phyloP scores from a whole-genome alignment of 2,329 filamentous ascomycete genomes.

The Fusarium chaquense region DNA sequence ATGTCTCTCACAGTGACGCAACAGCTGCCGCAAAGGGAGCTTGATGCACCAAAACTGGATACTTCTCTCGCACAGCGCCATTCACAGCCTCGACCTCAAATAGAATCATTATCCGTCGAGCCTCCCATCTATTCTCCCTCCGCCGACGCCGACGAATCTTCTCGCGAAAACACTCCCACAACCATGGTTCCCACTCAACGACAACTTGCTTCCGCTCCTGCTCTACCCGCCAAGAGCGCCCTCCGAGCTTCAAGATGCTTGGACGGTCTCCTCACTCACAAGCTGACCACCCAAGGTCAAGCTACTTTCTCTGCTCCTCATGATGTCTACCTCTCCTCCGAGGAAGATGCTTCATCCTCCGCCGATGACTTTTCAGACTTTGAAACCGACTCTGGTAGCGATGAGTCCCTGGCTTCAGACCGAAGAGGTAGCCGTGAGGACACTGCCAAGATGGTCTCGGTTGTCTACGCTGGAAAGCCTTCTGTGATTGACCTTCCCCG shows the following conservation, averaged over 20 bases:
- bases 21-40: slow-evolving; percentile 36
- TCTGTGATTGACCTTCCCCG: slow-evolving; percentile 65
- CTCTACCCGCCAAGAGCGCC: slow-evolving; percentile 64
- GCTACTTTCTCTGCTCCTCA: slow-evolving; percentile 59
- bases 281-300: slow-evolving; percentile 49
- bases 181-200: slow-evolving; percentile 49
- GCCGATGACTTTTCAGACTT: slow-evolving; percentile 71
- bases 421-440: slow-evolving; percentile 63
- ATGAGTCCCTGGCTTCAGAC: slow-evolving; percentile 46
- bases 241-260: slow-evolving; percentile 61
- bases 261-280: slow-evolving; percentile 49
- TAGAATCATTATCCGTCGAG: slow-evolving; percentile 46
- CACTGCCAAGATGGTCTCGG: slow-evolving; percentile 69
- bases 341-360: slow-evolving; percentile 73
- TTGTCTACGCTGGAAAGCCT: slow-evolving; percentile 70
- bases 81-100: slow-evolving; percentile 39
- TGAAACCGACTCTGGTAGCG: slow-evolving; percentile 61
- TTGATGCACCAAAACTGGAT: slow-evolving; percentile 39
- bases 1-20: slow-evolving; percentile 46
- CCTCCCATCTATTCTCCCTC: slow-evolving; percentile 45
- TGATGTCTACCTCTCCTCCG: slow-evolving; percentile 73
- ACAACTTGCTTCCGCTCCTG: slow-evolving; percentile 53
- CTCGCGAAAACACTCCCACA: slow-evolving; percentile 39
- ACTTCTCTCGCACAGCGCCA: slow-evolving; percentile 36
- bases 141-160: slow-evolving; percentile 43